Evolutionary conservation across 106 monocot species (phyloP).

Genomic region (Apostasia ramifera): DNA sequence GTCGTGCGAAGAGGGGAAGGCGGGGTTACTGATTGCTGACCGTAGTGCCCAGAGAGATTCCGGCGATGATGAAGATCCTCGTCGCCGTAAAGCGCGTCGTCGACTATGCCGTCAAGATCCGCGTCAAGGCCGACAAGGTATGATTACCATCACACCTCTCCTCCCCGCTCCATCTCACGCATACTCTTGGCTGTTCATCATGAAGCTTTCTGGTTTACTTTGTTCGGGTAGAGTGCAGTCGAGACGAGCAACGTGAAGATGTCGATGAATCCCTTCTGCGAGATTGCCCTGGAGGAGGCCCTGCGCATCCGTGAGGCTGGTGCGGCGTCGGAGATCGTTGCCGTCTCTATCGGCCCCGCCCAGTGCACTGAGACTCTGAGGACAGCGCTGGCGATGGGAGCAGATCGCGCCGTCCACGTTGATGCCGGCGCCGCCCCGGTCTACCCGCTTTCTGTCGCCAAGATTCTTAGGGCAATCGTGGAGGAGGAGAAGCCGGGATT

Average conservation of each 20-base stretch:
- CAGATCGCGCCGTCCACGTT: slow-evolving; percentile 84
- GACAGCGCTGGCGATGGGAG: slow-evolving; percentile 99
- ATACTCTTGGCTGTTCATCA: background rate
- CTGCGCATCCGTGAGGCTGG: slow-evolving; percentile 73
- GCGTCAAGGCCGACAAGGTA: slow-evolving; percentile 89
- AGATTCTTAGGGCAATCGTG: slow-evolving; percentile 57
- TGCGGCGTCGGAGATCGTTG: slow-evolving; percentile 74
- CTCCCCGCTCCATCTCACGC: background rate
- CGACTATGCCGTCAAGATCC: slow-evolving; percentile 97
- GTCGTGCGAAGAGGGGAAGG: too few relatives aligned
- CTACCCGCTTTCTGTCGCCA: slow-evolving; percentile 71
- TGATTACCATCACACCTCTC: background rate
- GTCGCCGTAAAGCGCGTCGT: slow-evolving; percentile 98
- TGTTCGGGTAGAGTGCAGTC: slow-evolving; percentile 50
- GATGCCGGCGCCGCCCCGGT: slow-evolving; percentile 26
- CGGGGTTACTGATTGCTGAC: background rate
- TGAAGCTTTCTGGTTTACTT: background rate
- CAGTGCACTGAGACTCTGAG: slow-evolving; percentile 80
- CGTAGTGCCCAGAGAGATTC: background rate
- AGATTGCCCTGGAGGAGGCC: slow-evolving; percentile 98
- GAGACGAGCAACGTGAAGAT: slow-evolving; percentile 96
- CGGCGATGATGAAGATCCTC: slow-evolving; percentile 82
- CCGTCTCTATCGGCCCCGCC: slow-evolving; percentile 81
- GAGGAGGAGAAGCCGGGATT: slow-evolving; percentile 73
- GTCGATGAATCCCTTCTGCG: slow-evolving; percentile 99